These are phyloP conservation scores for Pelargonium nanum DNA, from an alignment of 345 rosid genomes.

Conservation along the genomic window DNA sequence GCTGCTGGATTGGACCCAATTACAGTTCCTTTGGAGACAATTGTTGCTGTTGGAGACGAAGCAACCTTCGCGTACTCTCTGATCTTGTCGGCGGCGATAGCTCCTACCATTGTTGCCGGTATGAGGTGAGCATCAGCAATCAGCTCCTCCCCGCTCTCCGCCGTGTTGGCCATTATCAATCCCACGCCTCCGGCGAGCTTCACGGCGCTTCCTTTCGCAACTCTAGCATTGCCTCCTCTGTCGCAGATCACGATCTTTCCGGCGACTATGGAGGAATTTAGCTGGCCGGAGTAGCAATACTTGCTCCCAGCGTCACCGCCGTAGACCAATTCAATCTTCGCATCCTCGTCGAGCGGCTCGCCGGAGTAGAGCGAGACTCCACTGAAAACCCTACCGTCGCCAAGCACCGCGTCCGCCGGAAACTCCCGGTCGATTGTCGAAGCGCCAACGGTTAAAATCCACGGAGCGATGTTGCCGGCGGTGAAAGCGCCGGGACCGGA, in stretches of 20 bases:
- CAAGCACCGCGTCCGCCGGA: slow-evolving; percentile 63
- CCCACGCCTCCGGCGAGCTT: slow-evolving; percentile 61
- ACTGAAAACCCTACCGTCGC: slow-evolving; percentile 36
- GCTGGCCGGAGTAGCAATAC: slow-evolving; percentile 37
- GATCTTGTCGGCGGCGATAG: slow-evolving; percentile 33
- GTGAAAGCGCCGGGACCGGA: slow-evolving; percentile 71
- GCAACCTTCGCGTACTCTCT: slow-evolving; percentile 28
- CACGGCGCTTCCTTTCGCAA: slow-evolving; percentile 57
- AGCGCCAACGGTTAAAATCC: slow-evolving; percentile 86
- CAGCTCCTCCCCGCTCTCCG: slow-evolving; percentile 51
- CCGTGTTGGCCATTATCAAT: slow-evolving; percentile 57
- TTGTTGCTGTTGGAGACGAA: slow-evolving; percentile 44
- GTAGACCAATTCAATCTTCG: slow-evolving; percentile 46
- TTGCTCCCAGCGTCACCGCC: slow-evolving; percentile 50
- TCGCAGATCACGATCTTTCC: slow-evolving; percentile 60
- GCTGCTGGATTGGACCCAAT: slow-evolving; percentile 47
- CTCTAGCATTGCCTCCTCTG: slow-evolving; percentile 59
- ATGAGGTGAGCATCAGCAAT: slow-evolving; percentile 68
- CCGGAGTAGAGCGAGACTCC: slow-evolving; percentile 77
- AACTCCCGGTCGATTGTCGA: slow-evolving; percentile 82
- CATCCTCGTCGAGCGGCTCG: slow-evolving; percentile 21
- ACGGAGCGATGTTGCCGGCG: slow-evolving; percentile 77
- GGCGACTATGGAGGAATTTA: slow-evolving; percentile 27
- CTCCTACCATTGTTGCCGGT: slow-evolving; percentile 57
- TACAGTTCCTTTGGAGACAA: slow-evolving; percentile 36